Percentiles rank a stretch among this genome's conserved stretches.
Conservation (phyloP, 1,284 basidiomycete species). For the Malassezia restricta region DNA sequence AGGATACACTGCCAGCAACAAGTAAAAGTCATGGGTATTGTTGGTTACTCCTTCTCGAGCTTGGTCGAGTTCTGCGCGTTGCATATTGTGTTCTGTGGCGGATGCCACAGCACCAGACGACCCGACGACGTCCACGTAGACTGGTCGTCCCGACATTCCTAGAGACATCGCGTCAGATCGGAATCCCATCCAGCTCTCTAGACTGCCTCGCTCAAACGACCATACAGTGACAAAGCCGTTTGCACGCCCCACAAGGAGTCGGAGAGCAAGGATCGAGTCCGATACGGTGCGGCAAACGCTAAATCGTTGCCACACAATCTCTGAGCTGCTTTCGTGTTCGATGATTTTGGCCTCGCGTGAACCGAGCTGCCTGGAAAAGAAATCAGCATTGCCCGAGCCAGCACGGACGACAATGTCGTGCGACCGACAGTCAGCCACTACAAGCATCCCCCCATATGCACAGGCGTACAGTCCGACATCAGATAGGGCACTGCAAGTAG, state of each 20-base stretch:
- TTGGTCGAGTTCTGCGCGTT: conserved; percentile 11
- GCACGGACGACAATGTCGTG: conserved; percentile 35
- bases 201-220: conserved; percentile 25
- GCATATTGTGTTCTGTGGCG: conserved; percentile 1
- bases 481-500: conserved; percentile 22
- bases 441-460: conserved; percentile 31
- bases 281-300: conserved; percentile 25
- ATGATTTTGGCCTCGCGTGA: conserved; percentile 18
- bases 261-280: conserved; percentile 27
- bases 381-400: conserved; percentile 24
- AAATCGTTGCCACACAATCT: conserved; percentile 25
- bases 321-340: conserved; percentile 26
- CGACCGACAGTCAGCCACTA: conserved; percentile 29
- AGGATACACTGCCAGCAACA: conserved; percentile 12
- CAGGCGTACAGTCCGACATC: conserved; percentile 37
- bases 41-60: not conserved
- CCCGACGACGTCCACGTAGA: conserved; percentile 24
- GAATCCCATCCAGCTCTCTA: conserved; percentile 29
- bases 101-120: conserved; percentile 11
- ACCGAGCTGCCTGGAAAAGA: conserved; percentile 10
- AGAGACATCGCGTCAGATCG: conserved; percentile 5
- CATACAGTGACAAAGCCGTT: conserved; percentile 31
- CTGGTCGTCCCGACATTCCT: not conserved
- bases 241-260: conserved; percentile 27
- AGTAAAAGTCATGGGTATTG: conserved; percentile 1